Conservation (phyloP, 169 alveolate genomes). For the Eimeria acervulina region DNA sequence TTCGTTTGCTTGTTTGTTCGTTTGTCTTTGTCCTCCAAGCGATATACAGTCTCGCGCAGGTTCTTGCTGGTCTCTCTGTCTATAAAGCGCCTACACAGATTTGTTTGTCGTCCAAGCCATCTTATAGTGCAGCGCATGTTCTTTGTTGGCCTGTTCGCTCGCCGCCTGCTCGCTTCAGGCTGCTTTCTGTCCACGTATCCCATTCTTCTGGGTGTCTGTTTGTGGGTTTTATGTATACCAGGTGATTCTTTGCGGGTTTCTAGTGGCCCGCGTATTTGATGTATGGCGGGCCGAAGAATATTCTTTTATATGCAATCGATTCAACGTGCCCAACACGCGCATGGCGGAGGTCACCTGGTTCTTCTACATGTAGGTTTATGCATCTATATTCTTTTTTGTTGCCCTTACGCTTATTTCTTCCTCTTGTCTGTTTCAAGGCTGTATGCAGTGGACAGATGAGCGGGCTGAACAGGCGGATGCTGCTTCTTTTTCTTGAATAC, state of each 20-base stretch:
- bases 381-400: neutral
- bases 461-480: too few species aligned
- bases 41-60: too few species aligned
- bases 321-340: conserved; percentile 25
- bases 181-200: too few species aligned
- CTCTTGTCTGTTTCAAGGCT: too few species aligned
- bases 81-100: too few species aligned
- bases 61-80: too few species aligned
- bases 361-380: conserved; percentile 23
- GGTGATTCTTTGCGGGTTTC: conserved; percentile 30
- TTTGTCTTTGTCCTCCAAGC: neutral
- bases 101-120: too few species aligned
- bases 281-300: conserved; percentile 8
- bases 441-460: too few species aligned
- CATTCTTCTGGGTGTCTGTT: too few species aligned
- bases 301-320: conserved; percentile 20
- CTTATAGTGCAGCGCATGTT: too few species aligned
- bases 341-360: conserved; percentile 67
- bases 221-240: neutral
- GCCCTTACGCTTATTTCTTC: neutral
- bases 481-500: neutral
- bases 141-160: too few species aligned
- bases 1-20: neutral
- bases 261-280: conserved; percentile 36
- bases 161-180: too few species aligned